These are phyloP conservation scores for Arachis hypogaea DNA, from an alignment of 306 rosid genomes.

Conservation along the genomic window DNA sequence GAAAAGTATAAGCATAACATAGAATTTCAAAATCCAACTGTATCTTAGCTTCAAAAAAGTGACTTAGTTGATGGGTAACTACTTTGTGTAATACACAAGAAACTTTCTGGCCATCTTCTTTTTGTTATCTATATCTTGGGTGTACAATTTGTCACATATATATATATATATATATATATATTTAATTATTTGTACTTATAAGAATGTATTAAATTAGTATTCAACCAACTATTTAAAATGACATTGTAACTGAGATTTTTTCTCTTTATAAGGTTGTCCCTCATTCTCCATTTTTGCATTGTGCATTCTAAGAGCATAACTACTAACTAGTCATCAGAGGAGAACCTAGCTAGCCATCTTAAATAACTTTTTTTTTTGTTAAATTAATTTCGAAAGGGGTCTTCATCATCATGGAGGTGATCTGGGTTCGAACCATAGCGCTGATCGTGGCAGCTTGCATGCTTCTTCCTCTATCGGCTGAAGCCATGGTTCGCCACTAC, in stretches of 20 bases:
- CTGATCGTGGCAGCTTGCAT: conserved; percentile 36
- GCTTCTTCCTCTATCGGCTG: conserved; percentile 41
- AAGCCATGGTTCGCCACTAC: conserved; percentile 51
- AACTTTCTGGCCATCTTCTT: conserved; percentile 42
- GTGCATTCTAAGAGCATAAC: conserved; percentile 16
- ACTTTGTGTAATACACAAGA: conserved; percentile 48
- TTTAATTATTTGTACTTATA: conserved; percentile 8
- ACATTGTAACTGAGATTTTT: conserved; percentile 39
- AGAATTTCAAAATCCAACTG: conserved; percentile 12
- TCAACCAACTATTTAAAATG: conserved; percentile 41
- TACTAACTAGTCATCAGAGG: conserved; percentile 1
- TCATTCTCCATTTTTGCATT: conserved; percentile 19
- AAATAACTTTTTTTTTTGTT: no score
- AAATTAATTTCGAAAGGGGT: background rate
- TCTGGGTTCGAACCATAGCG: conserved; percentile 6
- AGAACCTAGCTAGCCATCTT: conserved; percentile 3
- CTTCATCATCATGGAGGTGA: conserved; percentile 5
- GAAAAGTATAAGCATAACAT: background rate
- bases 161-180: no score
- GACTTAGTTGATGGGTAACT: conserved; percentile 36
- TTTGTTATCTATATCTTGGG: conserved; percentile 5
- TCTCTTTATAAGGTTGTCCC: conserved; percentile 44
- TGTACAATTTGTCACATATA: background rate
- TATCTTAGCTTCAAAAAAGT: conserved; percentile 26
- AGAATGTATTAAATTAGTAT: conserved; percentile 5